Conservation (phyloP, 441 rosid species). For the Arabidopsis hybrid region DNA sequence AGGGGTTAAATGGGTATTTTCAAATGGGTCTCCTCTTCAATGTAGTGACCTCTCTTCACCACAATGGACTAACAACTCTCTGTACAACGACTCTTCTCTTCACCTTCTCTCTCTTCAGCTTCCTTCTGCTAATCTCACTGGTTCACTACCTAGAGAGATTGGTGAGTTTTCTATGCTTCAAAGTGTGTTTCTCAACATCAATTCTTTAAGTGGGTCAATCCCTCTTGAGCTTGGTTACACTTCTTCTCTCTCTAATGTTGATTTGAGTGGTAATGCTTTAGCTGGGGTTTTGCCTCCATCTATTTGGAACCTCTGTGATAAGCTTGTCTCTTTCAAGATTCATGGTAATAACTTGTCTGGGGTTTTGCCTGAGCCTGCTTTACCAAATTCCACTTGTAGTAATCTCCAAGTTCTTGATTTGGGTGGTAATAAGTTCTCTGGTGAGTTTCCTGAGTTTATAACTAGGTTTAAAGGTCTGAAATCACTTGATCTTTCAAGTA, state of each 20-base stretch:
- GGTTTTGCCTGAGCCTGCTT: conserved; percentile 76
- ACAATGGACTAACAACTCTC: conserved; percentile 75
- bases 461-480: conserved; percentile 65
- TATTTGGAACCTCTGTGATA: conserved; percentile 89
- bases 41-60: conserved; percentile 72
- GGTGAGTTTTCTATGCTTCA: conserved; percentile 89
- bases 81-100: conserved; percentile 75
- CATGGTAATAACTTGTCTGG: conserved; percentile 77
- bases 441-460: conserved; percentile 79
- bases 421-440: conserved; percentile 80
- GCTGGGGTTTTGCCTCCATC: conserved; percentile 79
- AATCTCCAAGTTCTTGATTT: conserved; percentile 77
- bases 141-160: conserved; percentile 89
- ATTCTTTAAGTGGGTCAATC: conserved; percentile 75
- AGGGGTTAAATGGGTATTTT: conserved; percentile 93
- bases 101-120: conserved; percentile 85
- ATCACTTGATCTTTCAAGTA: conserved; percentile 84
- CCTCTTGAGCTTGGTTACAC: conserved; percentile 96
- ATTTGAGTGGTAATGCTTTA: conserved; percentile 69
- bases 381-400: conserved; percentile 79
- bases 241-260: conserved; percentile 80
- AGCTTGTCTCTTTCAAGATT: conserved; percentile 65
- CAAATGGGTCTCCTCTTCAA: conserved; percentile 63
- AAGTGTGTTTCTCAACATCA: conserved; percentile 78
- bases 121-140: conserved; percentile 97